These are phyloP conservation scores for Penicillium brasilianum DNA, from an alignment of 2,329 filamentous ascomycete genomes.

Conservation along the genomic window DNA sequence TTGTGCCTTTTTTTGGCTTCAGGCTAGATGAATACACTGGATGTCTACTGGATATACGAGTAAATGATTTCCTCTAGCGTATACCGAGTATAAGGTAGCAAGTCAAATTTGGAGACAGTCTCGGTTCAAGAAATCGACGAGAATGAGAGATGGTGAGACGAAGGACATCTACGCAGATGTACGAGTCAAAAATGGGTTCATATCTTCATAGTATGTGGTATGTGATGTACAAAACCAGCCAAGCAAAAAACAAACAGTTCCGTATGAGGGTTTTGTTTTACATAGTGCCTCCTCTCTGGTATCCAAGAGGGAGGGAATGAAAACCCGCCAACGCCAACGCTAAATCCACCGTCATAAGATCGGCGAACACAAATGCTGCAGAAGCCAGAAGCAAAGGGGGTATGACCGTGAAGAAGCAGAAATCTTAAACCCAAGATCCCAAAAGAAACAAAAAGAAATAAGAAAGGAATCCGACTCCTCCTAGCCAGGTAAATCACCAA, in stretches of 20 bases:
- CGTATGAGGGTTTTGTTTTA: slow-evolving; percentile 1
- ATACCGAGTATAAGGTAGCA: no score
- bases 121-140: background rate
- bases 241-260: background rate
- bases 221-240: slow-evolving; percentile 12
- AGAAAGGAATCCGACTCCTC: slow-evolving; percentile 4
- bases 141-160: no score
- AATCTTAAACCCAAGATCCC: background rate
- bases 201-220: background rate
- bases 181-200: background rate
- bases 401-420: background rate
- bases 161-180: no score
- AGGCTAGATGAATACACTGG: slow-evolving; percentile 29
- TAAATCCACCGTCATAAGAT: slow-evolving; percentile 15
- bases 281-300: background rate
- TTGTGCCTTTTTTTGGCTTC: slow-evolving; percentile 20
- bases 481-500: background rate
- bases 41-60: slow-evolving; percentile 10
- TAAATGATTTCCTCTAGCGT: background rate
- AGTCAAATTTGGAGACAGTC: background rate
- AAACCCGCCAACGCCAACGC: slow-evolving; percentile 22
- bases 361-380: background rate
- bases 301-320: background rate
- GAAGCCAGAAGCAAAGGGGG: background rate
- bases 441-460: background rate